Percentiles rank a stretch among this genome's conserved stretches.
Evolutionary conservation across 257 asterid species (phyloP).

Genomic region (Parsonsia alboflavescens): DNA sequence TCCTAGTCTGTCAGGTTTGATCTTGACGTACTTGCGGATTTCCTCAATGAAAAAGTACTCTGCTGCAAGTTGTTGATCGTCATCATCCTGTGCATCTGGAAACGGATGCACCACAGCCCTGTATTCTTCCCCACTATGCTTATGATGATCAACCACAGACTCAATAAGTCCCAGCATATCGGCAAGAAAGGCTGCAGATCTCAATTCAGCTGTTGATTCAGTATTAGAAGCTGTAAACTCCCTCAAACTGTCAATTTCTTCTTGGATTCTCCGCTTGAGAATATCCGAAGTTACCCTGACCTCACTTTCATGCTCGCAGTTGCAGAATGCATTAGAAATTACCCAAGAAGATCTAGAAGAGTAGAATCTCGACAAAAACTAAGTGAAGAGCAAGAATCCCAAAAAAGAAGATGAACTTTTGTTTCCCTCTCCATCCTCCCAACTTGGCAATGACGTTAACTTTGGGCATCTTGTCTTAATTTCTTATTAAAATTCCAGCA

Average conservation of each 20-base stretch:
- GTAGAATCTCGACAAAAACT: constrained; percentile 37
- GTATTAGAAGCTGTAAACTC: neutral
- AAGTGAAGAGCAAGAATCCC: constrained; percentile 24
- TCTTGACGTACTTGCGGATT: constrained; percentile 39
- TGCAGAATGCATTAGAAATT: constrained; percentile 23
- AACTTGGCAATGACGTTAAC: constrained; percentile 20
- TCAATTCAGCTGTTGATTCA: constrained; percentile 15
- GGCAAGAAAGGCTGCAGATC: constrained; percentile 44
- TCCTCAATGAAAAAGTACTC: constrained; percentile 51
- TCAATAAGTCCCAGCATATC: constrained; percentile 46
- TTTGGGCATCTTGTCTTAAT: constrained; percentile 20
- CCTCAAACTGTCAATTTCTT: constrained; percentile 29
- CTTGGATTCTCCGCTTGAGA: constrained; percentile 32
- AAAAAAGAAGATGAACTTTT: constrained; percentile 24
- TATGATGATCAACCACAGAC: constrained; percentile 11
- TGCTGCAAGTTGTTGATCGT: constrained; percentile 15
- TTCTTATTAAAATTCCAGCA: neutral
- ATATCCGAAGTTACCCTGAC: constrained; percentile 21
- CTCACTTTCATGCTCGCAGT: constrained; percentile 9
- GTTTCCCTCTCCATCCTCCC: constrained; percentile 31
- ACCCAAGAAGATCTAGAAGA: constrained; percentile 31
- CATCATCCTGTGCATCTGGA: neutral
- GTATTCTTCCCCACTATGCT: neutral
- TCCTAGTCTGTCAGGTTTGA: constrained; percentile 50
- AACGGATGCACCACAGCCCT: constrained; percentile 11